Evolutionary conservation across 1,284 basidiomycete species (phyloP).

Genomic region (Phylloboletellus chloephorus): DNA sequence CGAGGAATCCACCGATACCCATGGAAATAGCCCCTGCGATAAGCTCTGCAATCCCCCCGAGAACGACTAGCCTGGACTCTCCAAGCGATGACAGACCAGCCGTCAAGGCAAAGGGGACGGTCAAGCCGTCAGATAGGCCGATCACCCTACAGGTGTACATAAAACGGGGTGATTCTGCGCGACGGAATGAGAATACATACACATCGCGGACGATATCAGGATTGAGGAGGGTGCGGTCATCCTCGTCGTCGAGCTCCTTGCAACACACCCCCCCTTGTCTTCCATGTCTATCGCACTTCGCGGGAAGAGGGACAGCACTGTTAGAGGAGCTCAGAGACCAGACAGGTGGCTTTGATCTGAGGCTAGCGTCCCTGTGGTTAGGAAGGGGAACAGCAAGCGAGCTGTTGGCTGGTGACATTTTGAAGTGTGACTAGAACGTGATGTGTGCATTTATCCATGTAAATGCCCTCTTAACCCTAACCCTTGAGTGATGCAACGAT

Average conservation of each 20-base stretch:
- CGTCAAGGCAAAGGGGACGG: constrained; percentile 87
- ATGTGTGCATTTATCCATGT: constrained; percentile 18
- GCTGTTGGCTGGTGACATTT: constrained; percentile 19
- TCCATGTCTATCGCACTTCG: constrained; percentile 56
- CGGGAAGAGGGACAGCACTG: constrained; percentile 40
- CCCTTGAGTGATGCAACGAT: constrained; percentile 4
- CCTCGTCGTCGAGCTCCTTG: constrained; percentile 71
- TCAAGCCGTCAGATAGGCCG: constrained; percentile 93
- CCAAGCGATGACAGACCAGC: constrained; percentile 90
- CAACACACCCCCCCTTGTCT: constrained; percentile 69
- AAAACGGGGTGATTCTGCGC: not conserved
- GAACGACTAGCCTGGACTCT: constrained; percentile 81
- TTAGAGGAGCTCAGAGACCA: constrained; percentile 53
- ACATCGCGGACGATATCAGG: constrained; percentile 83
- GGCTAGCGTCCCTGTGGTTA: constrained; percentile 4
- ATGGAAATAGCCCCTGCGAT: constrained; percentile 95
- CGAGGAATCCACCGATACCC: constrained; percentile 97
- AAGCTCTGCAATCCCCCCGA: constrained; percentile 89
- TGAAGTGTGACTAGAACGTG: not conserved
- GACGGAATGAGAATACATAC: constrained; percentile 40
- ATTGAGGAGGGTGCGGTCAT: constrained; percentile 74
- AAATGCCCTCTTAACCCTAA: constrained; percentile 12
- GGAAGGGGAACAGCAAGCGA: constrained; percentile 19
- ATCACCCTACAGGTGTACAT: constrained; percentile 60
- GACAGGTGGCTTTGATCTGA: constrained; percentile 43